These are phyloP conservation scores for Mycena olivaceomarginata DNA, from an alignment of 768 basidiomycete species.

Conservation along the genomic window DNA sequence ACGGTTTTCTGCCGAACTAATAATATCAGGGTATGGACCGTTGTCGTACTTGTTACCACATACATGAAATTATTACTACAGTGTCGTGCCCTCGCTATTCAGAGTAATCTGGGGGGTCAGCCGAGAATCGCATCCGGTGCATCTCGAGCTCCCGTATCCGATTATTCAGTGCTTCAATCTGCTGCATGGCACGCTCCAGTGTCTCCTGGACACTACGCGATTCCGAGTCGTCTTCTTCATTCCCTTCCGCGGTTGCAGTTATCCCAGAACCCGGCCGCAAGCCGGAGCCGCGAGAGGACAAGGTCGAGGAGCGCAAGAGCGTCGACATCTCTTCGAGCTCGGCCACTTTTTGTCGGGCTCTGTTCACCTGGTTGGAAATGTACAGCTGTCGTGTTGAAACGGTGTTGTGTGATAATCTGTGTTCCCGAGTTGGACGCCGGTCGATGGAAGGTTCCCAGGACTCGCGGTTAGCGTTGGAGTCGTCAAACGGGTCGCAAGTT, in stretches of 20 bases:
- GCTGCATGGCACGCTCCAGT: not conserved
- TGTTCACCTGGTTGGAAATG: slow-evolving; percentile 32
- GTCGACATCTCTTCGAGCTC: slow-evolving; percentile 27
- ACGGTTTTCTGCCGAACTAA: no score
- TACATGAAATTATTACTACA: no score
- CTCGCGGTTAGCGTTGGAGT: not conserved
- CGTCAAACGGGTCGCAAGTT: not conserved
- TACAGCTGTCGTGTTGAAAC: slow-evolving; percentile 32
- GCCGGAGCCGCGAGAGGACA: not conserved
- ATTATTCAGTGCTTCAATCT: not conserved
- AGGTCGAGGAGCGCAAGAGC: not conserved
- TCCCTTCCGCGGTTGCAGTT: not conserved
- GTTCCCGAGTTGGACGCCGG: not conserved
- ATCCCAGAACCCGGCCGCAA: not conserved
- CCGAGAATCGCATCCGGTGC: not conserved
- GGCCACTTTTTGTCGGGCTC: slow-evolving; percentile 14
- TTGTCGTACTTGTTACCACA: no score
- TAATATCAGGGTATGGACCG: no score
- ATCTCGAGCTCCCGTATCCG: slow-evolving; percentile 15
- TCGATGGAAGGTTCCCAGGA: not conserved
- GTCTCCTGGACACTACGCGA: not conserved
- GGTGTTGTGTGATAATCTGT: not conserved
- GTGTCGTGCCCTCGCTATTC: no score
- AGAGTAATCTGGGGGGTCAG: not conserved
- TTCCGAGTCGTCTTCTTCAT: not conserved